Evolutionary conservation across 192 early-diverging fungal genomes (phyloP).

Genomic region (Funneliformis mosseae): DNA sequence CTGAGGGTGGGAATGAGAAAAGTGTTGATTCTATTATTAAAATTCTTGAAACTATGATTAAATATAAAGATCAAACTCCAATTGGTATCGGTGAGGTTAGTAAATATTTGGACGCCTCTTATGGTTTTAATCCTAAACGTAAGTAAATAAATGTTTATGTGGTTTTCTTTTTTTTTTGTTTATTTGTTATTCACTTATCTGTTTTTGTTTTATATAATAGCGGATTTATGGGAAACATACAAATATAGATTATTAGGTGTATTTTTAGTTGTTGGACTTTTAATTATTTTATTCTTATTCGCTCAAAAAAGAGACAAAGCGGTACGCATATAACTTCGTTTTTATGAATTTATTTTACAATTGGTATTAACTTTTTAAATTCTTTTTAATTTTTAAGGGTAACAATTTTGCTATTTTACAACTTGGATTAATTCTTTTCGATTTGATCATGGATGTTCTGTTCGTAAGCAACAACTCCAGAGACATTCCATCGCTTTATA

Average conservation of each 20-base stretch:
- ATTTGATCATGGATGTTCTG: neutral
- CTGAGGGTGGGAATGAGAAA: neutral
- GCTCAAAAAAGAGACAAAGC: neutral
- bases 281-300: constrained; percentile 12
- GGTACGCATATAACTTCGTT: too few species aligned
- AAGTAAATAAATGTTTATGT: neutral
- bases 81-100: neutral
- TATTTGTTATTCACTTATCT: neutral
- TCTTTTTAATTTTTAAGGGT: neutral
- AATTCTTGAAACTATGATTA: neutral
- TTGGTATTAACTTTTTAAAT: neutral
- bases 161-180: neutral
- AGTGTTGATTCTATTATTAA: neutral
- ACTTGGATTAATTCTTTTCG: constrained; percentile 18
- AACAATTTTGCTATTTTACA: neutral
- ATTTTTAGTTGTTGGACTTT: neutral
- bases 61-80: neutral
- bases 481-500: constrained; percentile 8
- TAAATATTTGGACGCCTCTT: neutral
- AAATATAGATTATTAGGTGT: neutral
- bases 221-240: constrained; percentile 25
- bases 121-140: neutral
- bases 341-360: neutral
- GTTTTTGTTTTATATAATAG: neutral
- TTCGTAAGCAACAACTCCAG: neutral